Evolutionary conservation across 1,284 basidiomycete species (phyloP).

Genomic region (Ustilago crameri): DNA sequence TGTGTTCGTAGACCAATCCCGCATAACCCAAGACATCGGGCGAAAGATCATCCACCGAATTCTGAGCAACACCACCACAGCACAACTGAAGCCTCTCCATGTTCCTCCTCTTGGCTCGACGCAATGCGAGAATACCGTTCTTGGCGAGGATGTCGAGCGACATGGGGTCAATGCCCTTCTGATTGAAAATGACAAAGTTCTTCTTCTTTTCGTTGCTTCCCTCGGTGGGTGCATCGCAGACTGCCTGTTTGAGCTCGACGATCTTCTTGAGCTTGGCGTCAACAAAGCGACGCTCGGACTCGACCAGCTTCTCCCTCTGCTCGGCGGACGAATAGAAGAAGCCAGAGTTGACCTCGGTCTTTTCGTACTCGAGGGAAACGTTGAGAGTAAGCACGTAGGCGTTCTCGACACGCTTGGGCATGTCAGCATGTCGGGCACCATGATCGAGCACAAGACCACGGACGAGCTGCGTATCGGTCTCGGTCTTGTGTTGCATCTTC

Average conservation of each 20-base stretch:
- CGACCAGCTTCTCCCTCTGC: constrained; percentile 97
- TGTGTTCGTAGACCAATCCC: constrained; percentile 98
- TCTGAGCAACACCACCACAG: constrained; percentile 94
- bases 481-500: constrained; percentile 99
- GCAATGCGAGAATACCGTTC: constrained; percentile 92
- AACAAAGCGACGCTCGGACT: constrained; percentile 92
- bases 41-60: constrained; percentile 94
- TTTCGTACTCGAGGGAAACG: constrained; percentile 98
- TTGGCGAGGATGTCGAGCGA: constrained; percentile 96
- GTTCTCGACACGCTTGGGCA: constrained; percentile 98
- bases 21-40: constrained; percentile 95
- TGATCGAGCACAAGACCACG: constrained; percentile 92
- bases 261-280: constrained; percentile 97
- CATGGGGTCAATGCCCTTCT: constrained; percentile 99
- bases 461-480: constrained; percentile 96
- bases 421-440: constrained; percentile 96
- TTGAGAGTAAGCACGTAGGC: constrained; percentile 95
- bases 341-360: constrained; percentile 99
- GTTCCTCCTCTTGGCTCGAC: constrained; percentile 89
- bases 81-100: constrained; percentile 73
- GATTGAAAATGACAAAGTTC: constrained; percentile 95
- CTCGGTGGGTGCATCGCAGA: constrained; percentile 75
- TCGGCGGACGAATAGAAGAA: constrained; percentile 99
- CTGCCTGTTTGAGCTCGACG: constrained; percentile 93
- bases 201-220: constrained; percentile 73